Evolutionary conservation across 768 basidiomycete species (phyloP).

Genomic region (Amanita exitialis): DNA sequence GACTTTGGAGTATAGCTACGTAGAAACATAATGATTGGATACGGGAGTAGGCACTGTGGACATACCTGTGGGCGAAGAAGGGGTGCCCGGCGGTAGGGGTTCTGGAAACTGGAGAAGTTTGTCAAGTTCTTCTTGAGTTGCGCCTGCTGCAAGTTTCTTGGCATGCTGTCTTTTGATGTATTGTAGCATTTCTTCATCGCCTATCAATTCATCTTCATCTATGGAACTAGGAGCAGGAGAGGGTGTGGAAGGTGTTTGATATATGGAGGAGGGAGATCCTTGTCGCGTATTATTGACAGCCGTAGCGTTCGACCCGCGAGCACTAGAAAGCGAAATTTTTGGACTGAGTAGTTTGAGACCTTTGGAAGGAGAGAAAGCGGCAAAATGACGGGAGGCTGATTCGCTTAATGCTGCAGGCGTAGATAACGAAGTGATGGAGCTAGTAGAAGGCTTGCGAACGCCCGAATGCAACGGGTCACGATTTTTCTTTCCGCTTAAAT

Average conservation of each 20-base stretch:
- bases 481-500: slow-evolving; percentile 52
- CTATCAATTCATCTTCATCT: slow-evolving; percentile 80
- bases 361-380: slow-evolving; percentile 78
- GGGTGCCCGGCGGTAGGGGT: slow-evolving; percentile 60
- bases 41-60: not conserved
- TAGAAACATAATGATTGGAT: slow-evolving; percentile 1
- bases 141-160: slow-evolving; percentile 76
- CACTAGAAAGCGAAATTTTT: slow-evolving; percentile 54
- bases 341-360: slow-evolving; percentile 74
- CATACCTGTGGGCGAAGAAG: slow-evolving; percentile 65
- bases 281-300: slow-evolving; percentile 45
- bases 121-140: slow-evolving; percentile 81
- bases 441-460: slow-evolving; percentile 73
- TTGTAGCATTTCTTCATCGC: slow-evolving; percentile 95
- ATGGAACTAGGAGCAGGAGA: slow-evolving; percentile 71
- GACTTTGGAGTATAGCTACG: slow-evolving; percentile 56
- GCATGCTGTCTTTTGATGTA: slow-evolving; percentile 88
- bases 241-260: slow-evolving; percentile 72
- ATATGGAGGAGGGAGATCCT: slow-evolving; percentile 57
- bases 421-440: slow-evolving; percentile 63
- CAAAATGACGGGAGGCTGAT: slow-evolving; percentile 54
- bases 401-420: slow-evolving; percentile 38
- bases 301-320: slow-evolving; percentile 26
- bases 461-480: slow-evolving; percentile 74
- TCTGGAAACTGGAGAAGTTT: slow-evolving; percentile 89